A percentile compares a stretch with the other conserved stretches of the same genome.
Conservation (phyloP, 352 stramenopile genomes). For the Peronospora tabacina region DNA sequence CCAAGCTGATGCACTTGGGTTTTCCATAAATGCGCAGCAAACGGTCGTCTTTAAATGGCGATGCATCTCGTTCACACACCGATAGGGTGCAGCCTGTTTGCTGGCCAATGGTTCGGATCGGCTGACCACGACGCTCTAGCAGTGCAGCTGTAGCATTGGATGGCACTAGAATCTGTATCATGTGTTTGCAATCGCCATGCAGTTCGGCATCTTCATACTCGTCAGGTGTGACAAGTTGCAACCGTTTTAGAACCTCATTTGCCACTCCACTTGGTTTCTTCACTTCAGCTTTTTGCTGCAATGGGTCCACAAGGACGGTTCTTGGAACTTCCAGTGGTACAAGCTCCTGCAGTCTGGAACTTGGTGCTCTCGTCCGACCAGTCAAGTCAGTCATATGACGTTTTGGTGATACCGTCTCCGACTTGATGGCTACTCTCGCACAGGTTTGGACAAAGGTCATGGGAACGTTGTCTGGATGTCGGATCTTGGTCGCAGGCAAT, state of each 20-base stretch:
- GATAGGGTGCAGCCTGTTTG: slow-evolving; percentile 47
- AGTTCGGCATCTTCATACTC: slow-evolving; percentile 55
- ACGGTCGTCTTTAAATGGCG: slow-evolving; percentile 42
- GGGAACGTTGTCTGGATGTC: slow-evolving; percentile 1
- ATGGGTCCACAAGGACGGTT: slow-evolving; percentile 2
- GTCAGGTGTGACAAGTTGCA: slow-evolving; percentile 27
- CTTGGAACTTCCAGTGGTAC: slow-evolving; percentile 12
- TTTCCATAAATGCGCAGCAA: slow-evolving; percentile 55
- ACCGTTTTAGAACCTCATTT: slow-evolving; percentile 6
- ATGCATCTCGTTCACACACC: slow-evolving; percentile 35
- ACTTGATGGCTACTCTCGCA: not conserved
- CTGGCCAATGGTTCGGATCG: slow-evolving; percentile 43
- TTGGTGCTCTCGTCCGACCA: slow-evolving; percentile 1
- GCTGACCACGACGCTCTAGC: slow-evolving; percentile 40
- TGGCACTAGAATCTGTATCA: slow-evolving; percentile 61
- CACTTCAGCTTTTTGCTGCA: slow-evolving; percentile 1
- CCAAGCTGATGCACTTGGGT: slow-evolving; percentile 48
- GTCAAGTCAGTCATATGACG: slow-evolving; percentile 10
- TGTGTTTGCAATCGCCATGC: slow-evolving; percentile 46
- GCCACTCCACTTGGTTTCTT: slow-evolving; percentile 5
- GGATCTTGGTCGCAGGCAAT: not conserved
- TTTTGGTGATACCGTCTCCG: not conserved
- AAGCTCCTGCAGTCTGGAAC: slow-evolving; percentile 14
- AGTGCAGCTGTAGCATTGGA: slow-evolving; percentile 40
- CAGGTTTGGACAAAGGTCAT: not conserved